Percentiles rank a stretch among this genome's conserved stretches.
Conservation (phyloP, 805 yeast species). For the Jamesozyma piceae region DNA sequence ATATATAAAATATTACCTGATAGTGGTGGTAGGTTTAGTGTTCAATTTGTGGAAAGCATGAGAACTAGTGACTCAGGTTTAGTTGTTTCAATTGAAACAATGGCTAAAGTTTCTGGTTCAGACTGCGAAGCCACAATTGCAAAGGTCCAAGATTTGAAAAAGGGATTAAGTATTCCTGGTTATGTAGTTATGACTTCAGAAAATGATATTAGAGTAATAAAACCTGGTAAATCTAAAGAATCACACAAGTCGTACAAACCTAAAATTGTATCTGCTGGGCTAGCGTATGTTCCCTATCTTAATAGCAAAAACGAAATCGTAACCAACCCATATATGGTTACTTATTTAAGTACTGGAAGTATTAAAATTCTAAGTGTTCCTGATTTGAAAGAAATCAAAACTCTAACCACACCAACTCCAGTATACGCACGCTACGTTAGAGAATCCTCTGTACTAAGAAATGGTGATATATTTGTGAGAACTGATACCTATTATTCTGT, state of each 20-base stretch:
- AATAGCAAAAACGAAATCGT: constrained; percentile 17
- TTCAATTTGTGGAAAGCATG: constrained; percentile 40
- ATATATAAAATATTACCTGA: constrained; percentile 59
- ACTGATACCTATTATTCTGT: constrained; percentile 46
- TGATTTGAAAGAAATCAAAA: constrained; percentile 48
- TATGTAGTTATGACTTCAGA: constrained; percentile 46
- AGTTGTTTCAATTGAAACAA: constrained; percentile 47
- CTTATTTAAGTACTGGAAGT: constrained; percentile 38
- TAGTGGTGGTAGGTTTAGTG: constrained; percentile 50
- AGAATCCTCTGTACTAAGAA: constrained; percentile 40
- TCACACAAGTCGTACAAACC: constrained; percentile 53
- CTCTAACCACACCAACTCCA: constrained; percentile 37
- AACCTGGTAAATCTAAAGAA: constrained; percentile 51
- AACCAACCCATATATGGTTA: constrained; percentile 41
- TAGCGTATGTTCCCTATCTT: constrained; percentile 34
- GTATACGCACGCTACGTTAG: constrained; percentile 34
- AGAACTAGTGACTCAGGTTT: constrained; percentile 41
- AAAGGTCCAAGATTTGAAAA: constrained; percentile 47
- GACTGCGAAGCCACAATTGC: constrained; percentile 57
- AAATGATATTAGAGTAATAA: constrained; percentile 53
- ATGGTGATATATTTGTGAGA: constrained; percentile 52
- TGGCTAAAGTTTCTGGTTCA: constrained; percentile 50
- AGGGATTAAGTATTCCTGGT: constrained; percentile 56
- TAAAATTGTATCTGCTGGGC: constrained; percentile 39
- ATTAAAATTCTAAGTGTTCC: constrained; percentile 47